Evolutionary conservation across 441 rosid genomes (phyloP), one percentile per base, ranked within the genome.

Genomic region (Bruguiera hainesii): DNA sequence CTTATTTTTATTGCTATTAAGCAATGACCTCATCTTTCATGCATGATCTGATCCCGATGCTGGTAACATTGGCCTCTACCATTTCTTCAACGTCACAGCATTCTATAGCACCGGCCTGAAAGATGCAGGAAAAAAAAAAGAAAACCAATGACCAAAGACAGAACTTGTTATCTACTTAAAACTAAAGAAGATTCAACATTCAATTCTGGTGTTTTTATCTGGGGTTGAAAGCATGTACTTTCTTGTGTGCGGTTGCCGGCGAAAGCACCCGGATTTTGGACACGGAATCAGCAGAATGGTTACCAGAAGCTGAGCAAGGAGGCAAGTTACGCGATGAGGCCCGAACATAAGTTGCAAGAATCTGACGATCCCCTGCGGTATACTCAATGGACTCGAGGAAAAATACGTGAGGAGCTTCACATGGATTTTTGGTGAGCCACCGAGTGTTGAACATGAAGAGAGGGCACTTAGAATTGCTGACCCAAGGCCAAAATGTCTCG

Each of bases 81-180:
- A 19, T 58, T 42, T 79, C 53, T 56, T 75, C 71, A 65, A 84
- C 78, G 42, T 84, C 81, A n/a, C 91, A 85, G 67, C 91, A 86
- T 69, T 86, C 94, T 9, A 79, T 70, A 62, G 72, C 79, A 63
- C 78, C 84, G 9, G 71, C 73, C 94, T 85, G 83, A 15, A 57
- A 25, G 30, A 53, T 5, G 33, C 37, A 58, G 0, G 31, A 7
- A n/a, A 5, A 53, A 20, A 21, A 21, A 53, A 25, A 52, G n/a
- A n/a, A n/a, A n/a, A n/a, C 9, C 13, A 33, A 15, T 50, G 13
- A 30, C 37, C 11, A 16, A 57, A 7, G 9, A 8, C 57, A n/a
- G 6, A 21, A 53, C 57, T 1, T 21, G 57, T 9, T 8, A 11
- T 37, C 46, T 10, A 37, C 15, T 10, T 37, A 1, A 37, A 9